phyloP scores from a whole-genome alignment of 805 yeast species.

The Wickerhamomyces bisporus region DNA sequence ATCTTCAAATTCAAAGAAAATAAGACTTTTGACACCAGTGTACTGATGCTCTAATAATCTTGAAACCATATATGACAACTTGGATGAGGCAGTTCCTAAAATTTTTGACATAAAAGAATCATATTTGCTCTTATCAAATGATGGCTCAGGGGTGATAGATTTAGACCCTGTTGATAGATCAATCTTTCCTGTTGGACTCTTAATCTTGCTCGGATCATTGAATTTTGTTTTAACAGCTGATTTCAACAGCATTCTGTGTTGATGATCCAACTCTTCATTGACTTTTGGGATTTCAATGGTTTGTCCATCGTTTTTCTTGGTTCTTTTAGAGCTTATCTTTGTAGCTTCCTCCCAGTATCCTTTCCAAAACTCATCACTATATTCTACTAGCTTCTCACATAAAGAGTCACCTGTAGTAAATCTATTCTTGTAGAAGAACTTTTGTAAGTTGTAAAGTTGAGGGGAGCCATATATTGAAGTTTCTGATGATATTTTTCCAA shows the following conservation, averaged over 20 bases:
- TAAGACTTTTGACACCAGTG: conserved; percentile 45
- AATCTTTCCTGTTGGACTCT: conserved; percentile 9
- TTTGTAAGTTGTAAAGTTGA: conserved; percentile 47
- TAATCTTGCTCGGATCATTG: conserved; percentile 9
- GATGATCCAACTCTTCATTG: conserved; percentile 16
- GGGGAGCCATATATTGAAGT: conserved; percentile 55
- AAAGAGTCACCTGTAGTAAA: conserved; percentile 32
- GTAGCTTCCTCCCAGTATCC: conserved; percentile 43
- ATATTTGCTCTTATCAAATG: too few species aligned
- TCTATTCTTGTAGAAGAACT: conserved; percentile 48
- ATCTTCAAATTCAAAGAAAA: conserved; percentile 69
- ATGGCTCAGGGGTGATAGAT: conserved; percentile 8
- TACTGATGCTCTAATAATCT: conserved; percentile 48
- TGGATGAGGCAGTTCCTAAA: conserved; percentile 61
- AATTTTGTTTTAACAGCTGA: conserved; percentile 6
- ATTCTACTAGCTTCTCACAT: conserved; percentile 26
- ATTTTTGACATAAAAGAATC: conserved; percentile 25
- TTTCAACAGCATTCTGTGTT: conserved; percentile 15
- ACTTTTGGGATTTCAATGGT: conserved; percentile 25
- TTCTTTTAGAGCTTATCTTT: conserved; percentile 32
- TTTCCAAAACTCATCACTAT: conserved; percentile 45
- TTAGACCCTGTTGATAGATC: conserved; percentile 2
- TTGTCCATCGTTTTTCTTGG: conserved; percentile 33
- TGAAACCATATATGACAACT: conserved; percentile 54
- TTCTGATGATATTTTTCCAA: conserved; percentile 30